Conservation (phyloP, 345 rosid genomes). For the Eucalyptus marginata region DNA sequence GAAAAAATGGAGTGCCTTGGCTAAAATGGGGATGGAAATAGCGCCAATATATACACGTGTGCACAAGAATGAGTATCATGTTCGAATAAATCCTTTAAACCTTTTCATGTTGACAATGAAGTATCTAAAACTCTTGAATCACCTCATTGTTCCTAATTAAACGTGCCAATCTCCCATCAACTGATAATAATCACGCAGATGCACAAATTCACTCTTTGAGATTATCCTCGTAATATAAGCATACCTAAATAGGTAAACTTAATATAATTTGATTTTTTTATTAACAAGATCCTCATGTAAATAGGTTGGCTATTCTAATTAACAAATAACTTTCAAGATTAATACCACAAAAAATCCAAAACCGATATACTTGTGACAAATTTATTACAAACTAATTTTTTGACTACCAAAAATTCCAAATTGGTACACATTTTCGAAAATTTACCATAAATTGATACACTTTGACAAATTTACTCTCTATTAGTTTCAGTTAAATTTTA, state of each 20-base stretch:
- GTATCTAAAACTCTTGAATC: background rate
- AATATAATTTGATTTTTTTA: no score
- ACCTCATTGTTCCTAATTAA: background rate
- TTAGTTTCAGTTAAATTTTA: no score
- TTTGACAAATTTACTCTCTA: no score
- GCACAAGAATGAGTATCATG: background rate
- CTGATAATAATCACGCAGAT: background rate
- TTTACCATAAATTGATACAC: rapidly evolving
- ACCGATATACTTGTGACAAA: rapidly evolving
- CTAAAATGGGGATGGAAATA: background rate
- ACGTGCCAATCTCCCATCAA: background rate
- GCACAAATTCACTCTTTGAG: background rate
- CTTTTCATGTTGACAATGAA: background rate
- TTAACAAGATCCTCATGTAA: no score
- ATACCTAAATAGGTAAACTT: no score
- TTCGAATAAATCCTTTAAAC: background rate
- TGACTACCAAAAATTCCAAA: rapidly evolving
- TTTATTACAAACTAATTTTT: no score
- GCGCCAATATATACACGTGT: background rate
- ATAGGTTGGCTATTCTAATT: no score
- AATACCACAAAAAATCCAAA: no score
- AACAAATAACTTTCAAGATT: no score
- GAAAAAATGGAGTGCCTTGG: background rate
- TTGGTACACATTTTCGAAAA: rapidly evolving
- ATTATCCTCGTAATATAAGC: no score